Percentiles rank a stretch among this genome's conserved stretches.
Conservation (phyloP, 495 filamentous ascomycete genomes). For the Pyrenula aspistea region DNA sequence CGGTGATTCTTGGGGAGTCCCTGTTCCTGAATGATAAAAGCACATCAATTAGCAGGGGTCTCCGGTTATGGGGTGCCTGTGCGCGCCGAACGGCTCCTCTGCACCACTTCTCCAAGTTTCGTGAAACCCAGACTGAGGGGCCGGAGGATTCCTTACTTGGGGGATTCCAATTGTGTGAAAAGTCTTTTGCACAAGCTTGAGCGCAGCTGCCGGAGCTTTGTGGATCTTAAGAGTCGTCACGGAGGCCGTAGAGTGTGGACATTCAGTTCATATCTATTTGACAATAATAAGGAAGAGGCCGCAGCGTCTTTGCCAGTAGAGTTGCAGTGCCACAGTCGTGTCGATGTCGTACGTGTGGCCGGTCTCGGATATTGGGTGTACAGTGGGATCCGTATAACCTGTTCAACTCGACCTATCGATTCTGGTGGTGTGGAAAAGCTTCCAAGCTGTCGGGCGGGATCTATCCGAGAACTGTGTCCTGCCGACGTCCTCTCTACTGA, state of each 20-base stretch:
- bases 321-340: not conserved
- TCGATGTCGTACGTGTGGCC: not conserved
- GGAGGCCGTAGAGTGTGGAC: not conserved
- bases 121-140: not conserved
- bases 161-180: not conserved
- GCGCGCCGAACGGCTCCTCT: not conserved
- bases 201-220: not conserved
- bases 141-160: not conserved
- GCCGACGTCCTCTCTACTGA: too few species aligned
- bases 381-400: not conserved
- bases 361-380: not conserved
- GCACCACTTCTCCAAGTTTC: not conserved
- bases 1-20: not conserved
- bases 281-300: not conserved
- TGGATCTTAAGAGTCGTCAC: not conserved
- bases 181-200: not conserved
- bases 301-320: not conserved
- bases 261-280: not conserved
- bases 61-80: not conserved
- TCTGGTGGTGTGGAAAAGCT: not conserved
- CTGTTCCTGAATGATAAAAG: not conserved
- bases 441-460: not conserved
- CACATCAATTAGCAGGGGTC: not conserved
- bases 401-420: not conserved
- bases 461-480: not conserved